Evolutionary conservation across 73 alveolate genomes (phyloP), one percentile per base, ranked within the genome.

Genomic region (Paramecium sexaurelia): DNA sequence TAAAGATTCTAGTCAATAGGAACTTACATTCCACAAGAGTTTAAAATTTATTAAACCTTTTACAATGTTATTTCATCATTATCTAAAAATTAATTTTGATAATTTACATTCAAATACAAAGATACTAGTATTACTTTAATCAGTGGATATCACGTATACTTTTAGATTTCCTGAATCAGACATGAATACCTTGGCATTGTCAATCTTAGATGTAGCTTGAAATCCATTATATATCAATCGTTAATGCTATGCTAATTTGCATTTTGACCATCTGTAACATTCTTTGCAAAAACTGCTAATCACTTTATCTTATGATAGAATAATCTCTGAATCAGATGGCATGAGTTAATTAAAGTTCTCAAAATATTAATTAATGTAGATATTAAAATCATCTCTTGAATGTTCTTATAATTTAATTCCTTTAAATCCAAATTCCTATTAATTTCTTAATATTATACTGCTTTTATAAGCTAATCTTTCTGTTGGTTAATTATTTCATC

Each of bases 81-180:
- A 71, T 71, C 86, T 71, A 20, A 11, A 19, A 11, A 13, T n/a
- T 2, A n/a, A 35, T 15, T 29, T 35, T 6, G 19, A 68, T 20
- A 15, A 27, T 2, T 22, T 11, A 71, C 86, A 71, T 71, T 71
- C 86, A 71, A 71, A 71, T 27, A 71, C 56, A 71, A 71, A 71
- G 11, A 71, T 36, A 11, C 86, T 71, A 32, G 56, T 71, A 71
- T 33, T 71, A 71, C 57, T 37, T n/a, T 71, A 71, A 71, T 71
- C 86, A 71, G 86, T 11, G 9, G 55, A 27, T 33, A 71, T 35
- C 33, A 71, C 32, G 15, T 71, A 71, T 5, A 71, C 56, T 35
- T 71, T 71, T 3, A 29, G 17, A 0, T 37, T 40, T 3, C 36
- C 86, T 0, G 86, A 71, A 4, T 71, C 55, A 71, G 56, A 71